Base-by-base conservation (phyloP, 306 rosid genomes). In the Vigna hirtella region DNA sequence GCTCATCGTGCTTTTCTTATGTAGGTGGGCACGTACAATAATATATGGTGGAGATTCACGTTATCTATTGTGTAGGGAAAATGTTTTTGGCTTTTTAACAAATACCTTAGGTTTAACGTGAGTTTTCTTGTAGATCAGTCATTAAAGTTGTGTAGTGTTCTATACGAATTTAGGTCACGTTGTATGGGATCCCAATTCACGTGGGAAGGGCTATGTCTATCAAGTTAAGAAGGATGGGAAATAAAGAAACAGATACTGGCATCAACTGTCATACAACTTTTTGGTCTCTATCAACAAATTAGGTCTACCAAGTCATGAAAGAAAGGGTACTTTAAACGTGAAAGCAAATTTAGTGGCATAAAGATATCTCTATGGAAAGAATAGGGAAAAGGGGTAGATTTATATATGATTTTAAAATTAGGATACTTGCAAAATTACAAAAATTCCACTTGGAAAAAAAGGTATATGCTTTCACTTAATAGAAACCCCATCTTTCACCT, bases 41-140 rank as follows among this genome's bases (percentile, higher is more conserved):
- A 7, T 30, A 30, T 30, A 7, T 38, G 43, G 45, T 40, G 45
- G 45, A 8, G 11, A 9, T 40, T 40, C 11, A 40, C 45, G 45
- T 40, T 7, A 40, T 5, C 8, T 74, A 79, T 76, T 83, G 71
- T 45, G 40, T 22, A 20, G 47, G 17, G 63, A 38, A 57, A 26
- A 59, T 42, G 12, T 49, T 51, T 15, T 48, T 24, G 52, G 55
- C 59, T 67, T 70, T 76, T 51, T n/a, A 47, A 50, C 71, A 53
- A 16, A 56, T 18, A 47, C 75, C 10, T 49, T 48, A 53, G 18
- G 66, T 57, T 55, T 69, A 75, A 64, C 28, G 66, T 49, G 76
- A 1, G 72, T 32, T 47, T 66, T 12, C 28, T 32, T 3, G 2
- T 62, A 30, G 5, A 49, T 57, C 2, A 38, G 12, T 42, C 18